These are phyloP conservation scores for Drechslerella stenobrocha DNA, from an alignment of 2,329 filamentous ascomycete genomes.

Conservation along the genomic window DNA sequence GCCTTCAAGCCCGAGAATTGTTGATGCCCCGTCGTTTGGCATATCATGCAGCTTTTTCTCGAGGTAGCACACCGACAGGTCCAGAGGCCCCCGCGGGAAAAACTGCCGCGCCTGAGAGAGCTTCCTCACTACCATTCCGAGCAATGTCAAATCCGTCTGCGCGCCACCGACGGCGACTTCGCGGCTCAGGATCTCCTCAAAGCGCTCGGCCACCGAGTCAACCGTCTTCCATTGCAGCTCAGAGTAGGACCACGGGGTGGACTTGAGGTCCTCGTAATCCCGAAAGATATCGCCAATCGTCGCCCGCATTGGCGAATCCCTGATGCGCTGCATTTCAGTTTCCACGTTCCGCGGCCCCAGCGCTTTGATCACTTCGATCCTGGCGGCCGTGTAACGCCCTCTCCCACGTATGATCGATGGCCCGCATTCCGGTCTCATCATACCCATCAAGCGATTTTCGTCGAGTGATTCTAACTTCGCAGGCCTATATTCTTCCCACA, in stretches of 20 bases:
- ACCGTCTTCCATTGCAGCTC: constrained; percentile 14
- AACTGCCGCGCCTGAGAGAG: background rate
- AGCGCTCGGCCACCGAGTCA: background rate
- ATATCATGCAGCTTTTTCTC: constrained; percentile 10
- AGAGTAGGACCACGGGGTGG: constrained; percentile 27
- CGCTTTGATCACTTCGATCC: constrained; percentile 20
- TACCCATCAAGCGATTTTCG: constrained; percentile 10
- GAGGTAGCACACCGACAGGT: constrained; percentile 20
- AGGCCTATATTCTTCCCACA: no score
- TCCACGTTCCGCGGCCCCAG: background rate
- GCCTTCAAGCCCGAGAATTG: constrained; percentile 11
- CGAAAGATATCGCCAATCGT: background rate
- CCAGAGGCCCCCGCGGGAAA: constrained; percentile 2
- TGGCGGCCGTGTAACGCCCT: constrained; percentile 17
- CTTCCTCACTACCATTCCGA: background rate
- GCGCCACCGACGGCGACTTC: constrained; percentile 8
- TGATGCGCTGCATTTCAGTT: constrained; percentile 6
- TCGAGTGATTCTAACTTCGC: background rate
- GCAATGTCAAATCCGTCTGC: background rate
- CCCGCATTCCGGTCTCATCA: background rate
- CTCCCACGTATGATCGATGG: constrained; percentile 1
- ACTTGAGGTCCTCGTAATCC: constrained; percentile 11
- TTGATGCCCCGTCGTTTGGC: constrained; percentile 7
- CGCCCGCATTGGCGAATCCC: constrained; percentile 4
- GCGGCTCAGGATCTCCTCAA: constrained; percentile 8